phyloP scores from a whole-genome alignment of 2,329 filamentous ascomycete species.

The Alternaria hordeiaustralica region DNA sequence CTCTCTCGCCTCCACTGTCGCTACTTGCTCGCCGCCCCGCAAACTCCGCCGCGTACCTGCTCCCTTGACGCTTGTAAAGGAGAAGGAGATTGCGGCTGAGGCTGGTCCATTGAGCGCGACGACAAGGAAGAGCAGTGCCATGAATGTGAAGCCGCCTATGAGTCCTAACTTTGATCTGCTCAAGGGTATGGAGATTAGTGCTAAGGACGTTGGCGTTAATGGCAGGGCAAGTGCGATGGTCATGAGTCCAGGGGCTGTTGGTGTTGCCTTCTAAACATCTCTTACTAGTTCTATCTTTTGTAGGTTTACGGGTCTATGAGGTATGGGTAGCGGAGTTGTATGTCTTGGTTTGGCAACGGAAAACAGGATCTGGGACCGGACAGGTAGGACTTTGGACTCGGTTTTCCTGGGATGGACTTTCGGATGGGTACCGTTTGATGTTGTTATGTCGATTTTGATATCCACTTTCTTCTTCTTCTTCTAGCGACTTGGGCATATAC shows the following conservation, averaged over 20 bases:
- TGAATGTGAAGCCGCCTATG: conserved; percentile 34
- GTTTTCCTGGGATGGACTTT: not conserved
- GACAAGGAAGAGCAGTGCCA: conserved; percentile 6
- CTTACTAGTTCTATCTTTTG: not conserved
- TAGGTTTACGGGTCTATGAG: not conserved
- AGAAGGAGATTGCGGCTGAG: conserved; percentile 34
- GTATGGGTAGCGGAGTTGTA: not conserved
- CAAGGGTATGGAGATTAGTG: conserved; percentile 41
- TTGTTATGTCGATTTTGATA: not conserved
- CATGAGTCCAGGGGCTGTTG: conserved; percentile 33
- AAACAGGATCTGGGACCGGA: not conserved
- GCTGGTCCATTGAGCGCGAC: conserved; percentile 22
- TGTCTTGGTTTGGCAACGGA: not conserved
- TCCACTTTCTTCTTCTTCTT: not conserved
- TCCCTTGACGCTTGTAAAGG: conserved; percentile 31
- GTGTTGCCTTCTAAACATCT: conserved; percentile 43
- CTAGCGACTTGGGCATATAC: conserved; percentile 14
- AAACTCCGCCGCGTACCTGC: conserved; percentile 39
- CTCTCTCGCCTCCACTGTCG: conserved; percentile 3
- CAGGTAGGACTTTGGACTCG: not conserved
- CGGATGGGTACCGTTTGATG: not conserved
- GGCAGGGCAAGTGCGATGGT: conserved; percentile 15
- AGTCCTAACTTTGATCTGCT: conserved; percentile 37
- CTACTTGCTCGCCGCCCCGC: conserved; percentile 14
- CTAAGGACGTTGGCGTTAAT: conserved; percentile 22